Evolutionary conservation across 176 grass and related monocot genomes (phyloP).

Genomic region (Oryza longistaminata): DNA sequence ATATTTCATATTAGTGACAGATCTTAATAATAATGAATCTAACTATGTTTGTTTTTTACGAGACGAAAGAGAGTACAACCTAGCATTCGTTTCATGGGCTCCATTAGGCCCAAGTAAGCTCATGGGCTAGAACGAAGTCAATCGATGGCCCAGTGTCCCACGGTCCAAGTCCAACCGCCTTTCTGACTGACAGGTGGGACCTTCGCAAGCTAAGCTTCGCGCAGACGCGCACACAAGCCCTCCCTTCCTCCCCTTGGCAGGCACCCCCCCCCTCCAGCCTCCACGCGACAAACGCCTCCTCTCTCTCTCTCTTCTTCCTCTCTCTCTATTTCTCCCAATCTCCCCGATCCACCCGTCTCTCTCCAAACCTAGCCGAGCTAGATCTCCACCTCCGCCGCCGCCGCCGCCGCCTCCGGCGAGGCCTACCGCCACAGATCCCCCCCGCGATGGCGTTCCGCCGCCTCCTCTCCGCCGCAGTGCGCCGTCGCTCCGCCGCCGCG

Average conservation of each 20-base stretch:
- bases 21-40: too few species aligned
- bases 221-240: conserved; percentile 18
- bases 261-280: conserved; percentile 2
- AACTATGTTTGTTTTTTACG: too few species aligned
- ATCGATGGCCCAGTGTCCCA: neutral
- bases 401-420: conserved; percentile 36
- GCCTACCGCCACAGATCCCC: conserved; percentile 25
- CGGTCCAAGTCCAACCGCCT: neutral
- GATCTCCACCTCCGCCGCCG: conserved; percentile 48
- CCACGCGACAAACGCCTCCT: neutral
- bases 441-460: conserved; percentile 49
- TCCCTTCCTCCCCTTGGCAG: conserved; percentile 21
- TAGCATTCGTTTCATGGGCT: neutral
- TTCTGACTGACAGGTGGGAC: conserved; percentile 25
- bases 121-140: neutral
- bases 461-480: conserved; percentile 37
- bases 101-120: neutral
- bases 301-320: conserved; percentile 1
- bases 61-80: too few species aligned
- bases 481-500: conserved; percentile 42
- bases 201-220: conserved; percentile 8
- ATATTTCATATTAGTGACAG: too few species aligned
- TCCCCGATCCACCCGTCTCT: conserved; percentile 21
- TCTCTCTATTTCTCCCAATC: conserved; percentile 32
- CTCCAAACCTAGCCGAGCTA: conserved; percentile 43